phyloP scores from a whole-genome alignment of 345 rosid genomes.

The Linum tenue region DNA sequence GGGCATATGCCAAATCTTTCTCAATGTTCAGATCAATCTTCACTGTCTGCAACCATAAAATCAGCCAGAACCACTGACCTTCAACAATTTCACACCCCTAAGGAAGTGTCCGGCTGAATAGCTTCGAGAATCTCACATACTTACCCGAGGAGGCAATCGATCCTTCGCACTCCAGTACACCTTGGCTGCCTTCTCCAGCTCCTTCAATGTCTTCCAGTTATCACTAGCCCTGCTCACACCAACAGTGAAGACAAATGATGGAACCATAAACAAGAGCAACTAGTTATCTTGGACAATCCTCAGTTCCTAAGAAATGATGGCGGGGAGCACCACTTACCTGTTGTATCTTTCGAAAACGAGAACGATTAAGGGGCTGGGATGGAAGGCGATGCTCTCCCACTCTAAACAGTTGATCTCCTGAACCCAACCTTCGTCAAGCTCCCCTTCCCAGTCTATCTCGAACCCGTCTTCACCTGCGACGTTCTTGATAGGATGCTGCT shows the following conservation, averaged over 20 bases:
- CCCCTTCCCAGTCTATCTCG: conserved; percentile 90
- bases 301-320: background rate
- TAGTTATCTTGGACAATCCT: background rate
- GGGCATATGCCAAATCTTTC: conserved; percentile 92
- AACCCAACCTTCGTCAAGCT: conserved; percentile 73
- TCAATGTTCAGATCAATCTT: conserved; percentile 80
- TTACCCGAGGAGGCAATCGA: conserved; percentile 85
- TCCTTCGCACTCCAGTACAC: conserved; percentile 78
- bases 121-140: background rate
- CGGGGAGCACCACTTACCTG: conserved; percentile 26
- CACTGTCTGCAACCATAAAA: conserved; percentile 48
- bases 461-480: conserved; percentile 72
- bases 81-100: background rate
- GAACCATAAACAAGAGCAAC: background rate
- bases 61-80: conserved; percentile 3
- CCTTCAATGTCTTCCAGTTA: conserved; percentile 84
- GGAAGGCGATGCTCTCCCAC: conserved; percentile 88
- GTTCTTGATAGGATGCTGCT: conserved; percentile 68
- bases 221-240: conserved; percentile 50
- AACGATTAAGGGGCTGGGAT: conserved; percentile 72
- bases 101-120: background rate
- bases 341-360: conserved; percentile 75
- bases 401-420: conserved; percentile 80
- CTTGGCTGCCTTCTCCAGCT: conserved; percentile 73
- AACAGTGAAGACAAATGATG: background rate